phyloP scores from a whole-genome alignment of 192 early-diverging fungal species.

The Diversispora epigaea region DNA sequence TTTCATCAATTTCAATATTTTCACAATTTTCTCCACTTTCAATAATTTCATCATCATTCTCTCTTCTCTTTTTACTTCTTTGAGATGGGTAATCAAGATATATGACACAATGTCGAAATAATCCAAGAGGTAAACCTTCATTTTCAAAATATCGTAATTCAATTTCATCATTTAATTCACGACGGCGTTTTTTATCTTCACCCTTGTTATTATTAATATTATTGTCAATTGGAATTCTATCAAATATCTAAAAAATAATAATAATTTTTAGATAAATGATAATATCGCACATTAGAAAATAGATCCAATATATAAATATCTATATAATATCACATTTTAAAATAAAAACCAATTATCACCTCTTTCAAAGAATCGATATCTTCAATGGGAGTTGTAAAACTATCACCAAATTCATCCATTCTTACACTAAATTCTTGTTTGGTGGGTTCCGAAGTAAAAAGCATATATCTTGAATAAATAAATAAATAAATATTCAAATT shows the following conservation, averaged over 20 bases:
- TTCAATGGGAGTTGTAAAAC: slow-evolving; percentile 57
- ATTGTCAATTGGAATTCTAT: not conserved
- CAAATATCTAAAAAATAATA: not conserved
- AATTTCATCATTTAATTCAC: not conserved
- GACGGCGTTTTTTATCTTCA: not conserved
- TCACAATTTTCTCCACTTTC: too few species aligned
- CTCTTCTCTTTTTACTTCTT: too few species aligned
- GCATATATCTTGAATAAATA: slow-evolving; percentile 51
- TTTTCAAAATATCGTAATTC: slow-evolving; percentile 1
- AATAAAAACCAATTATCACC: slow-evolving; percentile 33
- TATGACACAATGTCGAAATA: slow-evolving; percentile 10
- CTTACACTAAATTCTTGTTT: slow-evolving; percentile 47
- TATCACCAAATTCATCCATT: slow-evolving; percentile 72
- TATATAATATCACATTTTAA: too few species aligned
- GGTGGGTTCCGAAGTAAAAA: slow-evolving; percentile 57
- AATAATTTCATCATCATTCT: too few species aligned
- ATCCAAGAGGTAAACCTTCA: slow-evolving; percentile 6
- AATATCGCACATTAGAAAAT: not conserved
- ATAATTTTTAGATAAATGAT: not conserved
- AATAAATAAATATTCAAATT: slow-evolving; percentile 1
- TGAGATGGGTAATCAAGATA: slow-evolving; percentile 9
- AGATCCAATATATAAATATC: not conserved
- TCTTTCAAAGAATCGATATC: slow-evolving; percentile 52
- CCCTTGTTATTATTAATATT: not conserved
- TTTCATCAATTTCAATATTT: too few species aligned